These are phyloP conservation scores for Colletotrichum sp. DNA, from an alignment of 2,329 filamentous ascomycete species.

Conservation along the genomic window DNA sequence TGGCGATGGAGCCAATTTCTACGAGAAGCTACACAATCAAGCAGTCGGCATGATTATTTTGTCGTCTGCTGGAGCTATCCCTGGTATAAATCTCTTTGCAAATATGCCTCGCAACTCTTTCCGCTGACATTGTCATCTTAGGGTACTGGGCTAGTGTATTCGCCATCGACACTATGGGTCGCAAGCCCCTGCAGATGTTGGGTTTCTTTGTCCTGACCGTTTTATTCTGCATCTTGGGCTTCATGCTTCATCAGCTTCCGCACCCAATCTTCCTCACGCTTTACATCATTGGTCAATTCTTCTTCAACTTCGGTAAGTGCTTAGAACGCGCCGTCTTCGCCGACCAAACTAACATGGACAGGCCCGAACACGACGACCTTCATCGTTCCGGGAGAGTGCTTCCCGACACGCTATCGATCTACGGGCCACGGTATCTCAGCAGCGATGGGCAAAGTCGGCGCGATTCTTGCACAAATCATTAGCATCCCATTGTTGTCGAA, in stretches of 20 bases:
- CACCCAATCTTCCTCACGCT: conserved; percentile 59
- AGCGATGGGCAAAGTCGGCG: conserved; percentile 70
- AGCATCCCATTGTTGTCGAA: conserved; percentile 67
- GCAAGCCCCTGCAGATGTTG: conserved; percentile 75
- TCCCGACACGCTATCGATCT: conserved; percentile 66
- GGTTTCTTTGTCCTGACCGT: conserved; percentile 67
- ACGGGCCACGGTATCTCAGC: conserved; percentile 70
- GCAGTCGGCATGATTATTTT: conserved; percentile 80
- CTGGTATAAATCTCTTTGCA: not conserved
- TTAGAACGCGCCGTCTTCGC: not conserved
- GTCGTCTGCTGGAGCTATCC: conserved; percentile 77
- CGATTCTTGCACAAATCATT: conserved; percentile 70
- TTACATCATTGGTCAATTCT: conserved; percentile 69
- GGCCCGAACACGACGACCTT: conserved; percentile 71
- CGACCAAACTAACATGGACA: not conserved
- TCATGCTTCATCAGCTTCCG: conserved; percentile 56
- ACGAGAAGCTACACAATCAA: conserved; percentile 72
- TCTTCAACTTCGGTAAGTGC: conserved; percentile 61
- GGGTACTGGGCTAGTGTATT: conserved; percentile 82
- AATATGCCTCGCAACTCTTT: not conserved
- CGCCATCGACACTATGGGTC: conserved; percentile 76
- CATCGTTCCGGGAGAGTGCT: conserved; percentile 68
- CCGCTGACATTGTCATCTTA: conserved; percentile 30
- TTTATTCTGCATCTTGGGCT: conserved; percentile 68
- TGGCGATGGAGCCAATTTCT: conserved; percentile 65